Evolutionary conservation across 2,329 filamentous ascomycete genomes (phyloP), one percentile per base, ranked within the genome.

Genomic region (Graphilbum fragrans): DNA sequence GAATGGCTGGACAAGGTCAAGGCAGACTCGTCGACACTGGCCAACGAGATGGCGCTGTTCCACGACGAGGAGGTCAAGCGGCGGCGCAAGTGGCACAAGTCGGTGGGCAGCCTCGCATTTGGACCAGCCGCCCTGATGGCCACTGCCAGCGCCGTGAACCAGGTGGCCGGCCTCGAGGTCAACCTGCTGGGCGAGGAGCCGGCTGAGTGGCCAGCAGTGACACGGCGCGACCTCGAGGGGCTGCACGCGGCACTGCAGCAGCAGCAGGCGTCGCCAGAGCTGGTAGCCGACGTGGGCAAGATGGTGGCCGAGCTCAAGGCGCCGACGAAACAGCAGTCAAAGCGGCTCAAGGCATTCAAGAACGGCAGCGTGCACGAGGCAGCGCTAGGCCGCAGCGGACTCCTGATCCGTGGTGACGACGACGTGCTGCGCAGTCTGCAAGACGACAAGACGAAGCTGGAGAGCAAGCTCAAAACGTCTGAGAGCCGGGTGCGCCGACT

Each of bases 1-100:
- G 88, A 95, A 61, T 98, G 92, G 88, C 77, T 76, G 12, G 86
- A 94, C 40, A 94, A 94, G 60, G 82, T 96, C 58, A 86, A 82
- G 55, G 73, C 76, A 3, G 92, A 96, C 53, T 92, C 90, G 1
- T 80, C 84, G 3, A 86, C 82, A 0, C 65, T 98, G 21, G 86
- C 87, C 21, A 93, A 96, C 57, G 90, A 96, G 55, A 86, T 96
- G 72, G 86, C 87, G 2, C 67, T 85, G 1, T 90, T 93, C 48
- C 86, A 92, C 54, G 88, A 95, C 46, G 92, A 96, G 59, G 92
- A 98, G 57, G 75, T 85, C 39, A 87, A 90, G 52, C 72, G 92
- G 39, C 75, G 92, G 36, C 84, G 82, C 52, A 93, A 84, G 54
- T 98, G 92, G 92, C 72, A 90, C 46, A 93, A 87, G 54, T 82